A percentile compares a stretch with the other conserved stretches of the same genome.
These are phyloP conservation scores for Mycosarcoma maydis DNA, from an alignment of 1,284 basidiomycete genomes.

Conservation along the genomic window DNA sequence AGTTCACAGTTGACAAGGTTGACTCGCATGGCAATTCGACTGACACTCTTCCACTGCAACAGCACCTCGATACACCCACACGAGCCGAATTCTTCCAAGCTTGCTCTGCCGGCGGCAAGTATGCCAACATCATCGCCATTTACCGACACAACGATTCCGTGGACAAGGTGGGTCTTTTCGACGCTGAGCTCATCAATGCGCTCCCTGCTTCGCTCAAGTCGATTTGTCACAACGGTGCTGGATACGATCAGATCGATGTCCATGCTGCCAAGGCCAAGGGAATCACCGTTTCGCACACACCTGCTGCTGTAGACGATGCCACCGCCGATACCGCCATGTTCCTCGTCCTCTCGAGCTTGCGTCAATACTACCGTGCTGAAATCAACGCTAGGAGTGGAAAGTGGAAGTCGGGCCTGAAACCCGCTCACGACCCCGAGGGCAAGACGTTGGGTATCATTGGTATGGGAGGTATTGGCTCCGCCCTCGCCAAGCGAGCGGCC, in stretches of 20 bases:
- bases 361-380: constrained; percentile 58
- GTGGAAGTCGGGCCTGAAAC: constrained; percentile 51
- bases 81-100: constrained; percentile 48
- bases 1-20: constrained; percentile 68
- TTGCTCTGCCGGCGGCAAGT: constrained; percentile 67
- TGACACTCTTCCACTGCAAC: not conserved
- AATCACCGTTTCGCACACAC: constrained; percentile 61
- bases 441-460: constrained; percentile 60
- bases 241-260: constrained; percentile 63
- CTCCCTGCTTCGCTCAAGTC: constrained; percentile 55
- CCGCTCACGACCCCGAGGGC: constrained; percentile 55
- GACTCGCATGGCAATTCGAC: not conserved
- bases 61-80: constrained; percentile 39
- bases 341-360: constrained; percentile 57
- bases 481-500: constrained; percentile 56
- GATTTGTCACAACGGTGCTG: constrained; percentile 63
- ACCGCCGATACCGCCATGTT: constrained; percentile 62
- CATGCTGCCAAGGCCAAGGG: constrained; percentile 48
- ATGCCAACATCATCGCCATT: constrained; percentile 78
- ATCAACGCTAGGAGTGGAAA: constrained; percentile 47
- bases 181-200: constrained; percentile 48
- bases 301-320: constrained; percentile 59
- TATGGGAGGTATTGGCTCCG: constrained; percentile 60
- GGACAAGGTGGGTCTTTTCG: constrained; percentile 55
- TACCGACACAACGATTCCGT: constrained; percentile 76